These are phyloP conservation scores for Baffinella frigidus DNA, from an alignment of 208 protist genomes.

Conservation along the genomic window DNA sequence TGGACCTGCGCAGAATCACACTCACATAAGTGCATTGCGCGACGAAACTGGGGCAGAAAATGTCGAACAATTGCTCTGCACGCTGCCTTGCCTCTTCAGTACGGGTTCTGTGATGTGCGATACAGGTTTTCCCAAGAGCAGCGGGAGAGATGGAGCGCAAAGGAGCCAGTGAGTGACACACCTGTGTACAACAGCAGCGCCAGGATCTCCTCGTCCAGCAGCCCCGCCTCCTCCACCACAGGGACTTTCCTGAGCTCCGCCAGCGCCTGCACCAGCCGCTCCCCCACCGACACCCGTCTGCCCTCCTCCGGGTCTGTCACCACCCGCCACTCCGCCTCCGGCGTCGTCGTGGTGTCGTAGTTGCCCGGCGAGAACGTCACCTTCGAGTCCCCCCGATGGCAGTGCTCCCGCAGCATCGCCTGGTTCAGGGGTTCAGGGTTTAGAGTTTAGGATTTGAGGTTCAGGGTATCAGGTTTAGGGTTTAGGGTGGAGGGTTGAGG, in stretches of 20 bases:
- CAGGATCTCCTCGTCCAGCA: not conserved
- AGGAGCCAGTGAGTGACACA: not conserved
- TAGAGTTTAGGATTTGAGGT: too few species aligned
- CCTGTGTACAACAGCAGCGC: not conserved
- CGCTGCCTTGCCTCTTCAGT: not conserved
- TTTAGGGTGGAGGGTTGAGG: too few species aligned
- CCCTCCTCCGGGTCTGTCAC: not conserved
- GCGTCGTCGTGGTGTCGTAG: not conserved
- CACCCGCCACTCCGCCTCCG: not conserved
- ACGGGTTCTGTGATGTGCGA: not conserved
- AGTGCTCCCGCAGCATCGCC: not conserved
- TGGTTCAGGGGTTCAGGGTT: too few species aligned
- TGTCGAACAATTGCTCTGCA: too few species aligned
- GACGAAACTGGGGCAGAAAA: too few species aligned
- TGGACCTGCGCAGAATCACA: not conserved
- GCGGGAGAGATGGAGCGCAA: not conserved
- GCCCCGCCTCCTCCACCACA: not conserved
- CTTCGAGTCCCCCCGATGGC: not conserved
- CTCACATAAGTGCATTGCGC: too few species aligned
- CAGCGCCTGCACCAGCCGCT: not conserved
- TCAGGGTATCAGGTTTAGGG: too few species aligned
- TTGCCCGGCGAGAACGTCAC: not conserved
- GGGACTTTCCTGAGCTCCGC: not conserved
- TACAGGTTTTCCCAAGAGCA: not conserved
- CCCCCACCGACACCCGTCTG: not conserved